Percentiles rank a stretch among this genome's conserved stretches.
These are phyloP conservation scores for Lentinula guzmanii DNA, from an alignment of 768 basidiomycete species.

Conservation along the genomic window DNA sequence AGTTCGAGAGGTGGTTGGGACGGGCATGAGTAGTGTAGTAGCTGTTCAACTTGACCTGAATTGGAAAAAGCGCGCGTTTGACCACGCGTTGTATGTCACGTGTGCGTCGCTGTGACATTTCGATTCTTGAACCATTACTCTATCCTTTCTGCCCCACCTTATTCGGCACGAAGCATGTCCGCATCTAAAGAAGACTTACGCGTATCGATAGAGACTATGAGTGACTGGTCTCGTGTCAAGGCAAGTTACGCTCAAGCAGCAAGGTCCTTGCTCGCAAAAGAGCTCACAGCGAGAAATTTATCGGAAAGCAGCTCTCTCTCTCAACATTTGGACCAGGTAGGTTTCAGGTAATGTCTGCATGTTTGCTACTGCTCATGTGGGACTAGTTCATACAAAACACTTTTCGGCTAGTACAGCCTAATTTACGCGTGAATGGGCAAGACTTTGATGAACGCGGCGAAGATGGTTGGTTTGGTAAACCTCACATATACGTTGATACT, in stretches of 20 bases:
- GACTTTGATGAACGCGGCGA: slow-evolving; percentile 1
- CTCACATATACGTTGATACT: too few relatives aligned
- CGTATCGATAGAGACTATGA: slow-evolving; percentile 1
- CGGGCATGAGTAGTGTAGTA: neutral
- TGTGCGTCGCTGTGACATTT: neutral
- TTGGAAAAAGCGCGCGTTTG: neutral
- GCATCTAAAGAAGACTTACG: slow-evolving; percentile 1
- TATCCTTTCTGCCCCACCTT: neutral
- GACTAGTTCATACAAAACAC: neutral
- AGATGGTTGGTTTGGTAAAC: neutral
- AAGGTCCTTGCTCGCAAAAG: neutral
- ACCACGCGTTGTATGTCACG: neutral
- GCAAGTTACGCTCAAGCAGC: neutral
- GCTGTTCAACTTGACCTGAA: neutral
- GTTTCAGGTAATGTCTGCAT: neutral
- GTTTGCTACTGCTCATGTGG: neutral
- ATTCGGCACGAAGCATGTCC: neutral
- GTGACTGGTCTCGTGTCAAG: slow-evolving; percentile 2
- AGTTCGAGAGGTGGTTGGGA: neutral
- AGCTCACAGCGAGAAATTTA: neutral
- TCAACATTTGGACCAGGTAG: slow-evolving; percentile 3
- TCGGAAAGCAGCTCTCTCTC: neutral
- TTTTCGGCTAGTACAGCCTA: neutral
- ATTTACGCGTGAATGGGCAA: slow-evolving; percentile 5
- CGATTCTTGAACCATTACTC: neutral